Evolutionary conservation across 352 stramenopile species (phyloP).

Genomic region (Phytopythium helicoides): DNA sequence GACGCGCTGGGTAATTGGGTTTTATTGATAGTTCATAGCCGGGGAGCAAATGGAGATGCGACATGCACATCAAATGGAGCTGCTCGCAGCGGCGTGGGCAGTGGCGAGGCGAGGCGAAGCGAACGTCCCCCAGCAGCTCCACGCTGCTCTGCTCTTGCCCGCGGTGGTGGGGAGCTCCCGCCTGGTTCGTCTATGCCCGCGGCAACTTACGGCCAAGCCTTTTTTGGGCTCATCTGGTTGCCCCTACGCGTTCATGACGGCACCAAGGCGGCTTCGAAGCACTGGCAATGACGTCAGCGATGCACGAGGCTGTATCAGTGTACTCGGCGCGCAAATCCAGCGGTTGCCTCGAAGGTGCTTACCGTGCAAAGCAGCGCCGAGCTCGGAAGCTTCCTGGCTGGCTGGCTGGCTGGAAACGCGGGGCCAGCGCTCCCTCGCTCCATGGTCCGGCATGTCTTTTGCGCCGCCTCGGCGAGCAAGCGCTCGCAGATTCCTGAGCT

Average conservation of each 20-base stretch:
- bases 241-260: too few species aligned
- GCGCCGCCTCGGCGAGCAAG: too few species aligned
- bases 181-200: background rate
- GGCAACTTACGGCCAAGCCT: too few species aligned
- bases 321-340: background rate
- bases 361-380: too few species aligned
- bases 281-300: background rate
- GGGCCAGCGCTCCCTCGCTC: too few species aligned
- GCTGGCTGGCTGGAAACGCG: too few species aligned
- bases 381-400: too few species aligned
- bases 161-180: background rate
- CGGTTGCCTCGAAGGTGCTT: background rate
- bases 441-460: too few species aligned
- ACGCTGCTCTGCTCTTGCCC: too few species aligned
- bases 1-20: background rate
- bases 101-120: background rate
- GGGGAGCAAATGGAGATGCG: background rate
- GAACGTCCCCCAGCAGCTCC: conserved; percentile 3
- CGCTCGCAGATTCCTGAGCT: too few species aligned
- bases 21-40: background rate
- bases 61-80: conserved; percentile 2
- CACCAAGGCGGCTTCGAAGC: background rate
- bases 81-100: too few species aligned
- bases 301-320: background rate
- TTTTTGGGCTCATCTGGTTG: too few species aligned